Evolutionary conservation across 176 grass and related monocot genomes (phyloP).

Genomic region (Oryza rufipogon): DNA sequence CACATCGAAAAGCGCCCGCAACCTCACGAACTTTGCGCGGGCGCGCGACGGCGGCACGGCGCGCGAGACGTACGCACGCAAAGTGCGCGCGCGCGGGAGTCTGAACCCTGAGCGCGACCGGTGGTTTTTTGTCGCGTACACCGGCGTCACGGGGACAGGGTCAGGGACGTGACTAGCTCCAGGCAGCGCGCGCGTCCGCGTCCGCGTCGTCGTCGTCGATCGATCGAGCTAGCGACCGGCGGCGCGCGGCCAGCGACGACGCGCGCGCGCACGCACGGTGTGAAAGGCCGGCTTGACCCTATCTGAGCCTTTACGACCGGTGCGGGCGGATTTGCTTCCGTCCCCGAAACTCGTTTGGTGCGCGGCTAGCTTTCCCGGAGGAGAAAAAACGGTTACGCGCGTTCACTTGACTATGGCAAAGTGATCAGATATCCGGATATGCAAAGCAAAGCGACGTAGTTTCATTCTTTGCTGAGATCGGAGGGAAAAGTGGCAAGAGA

Average conservation of each 20-base stretch:
- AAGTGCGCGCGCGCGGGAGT: background rate
- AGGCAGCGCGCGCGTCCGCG: background rate
- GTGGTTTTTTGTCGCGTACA: conserved; percentile 31
- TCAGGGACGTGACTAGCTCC: background rate
- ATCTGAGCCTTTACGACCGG: background rate
- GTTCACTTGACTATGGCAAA: background rate
- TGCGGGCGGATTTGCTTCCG: conserved; percentile 5
- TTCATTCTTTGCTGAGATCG: background rate
- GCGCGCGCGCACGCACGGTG: conserved; percentile 4
- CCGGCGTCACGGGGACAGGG: background rate
- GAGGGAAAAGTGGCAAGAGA: background rate
- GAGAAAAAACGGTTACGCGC: background rate
- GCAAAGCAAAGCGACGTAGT: conserved; percentile 16
- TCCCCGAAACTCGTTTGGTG: background rate
- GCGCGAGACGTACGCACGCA: too few relatives aligned
- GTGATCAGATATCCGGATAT: background rate
- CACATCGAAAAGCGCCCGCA: background rate
- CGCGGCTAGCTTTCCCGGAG: background rate
- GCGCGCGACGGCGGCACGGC: background rate
- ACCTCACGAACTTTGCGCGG: background rate
- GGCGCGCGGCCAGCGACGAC: background rate
- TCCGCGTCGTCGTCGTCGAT: background rate
- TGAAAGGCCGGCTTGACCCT: conserved; percentile 36
- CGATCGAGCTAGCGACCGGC: background rate
- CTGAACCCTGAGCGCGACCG: background rate